Evolutionary conservation across 2,329 filamentous ascomycete genomes (phyloP), one percentile per base, ranked within the genome.

Genomic region (Nemania serpens): DNA sequence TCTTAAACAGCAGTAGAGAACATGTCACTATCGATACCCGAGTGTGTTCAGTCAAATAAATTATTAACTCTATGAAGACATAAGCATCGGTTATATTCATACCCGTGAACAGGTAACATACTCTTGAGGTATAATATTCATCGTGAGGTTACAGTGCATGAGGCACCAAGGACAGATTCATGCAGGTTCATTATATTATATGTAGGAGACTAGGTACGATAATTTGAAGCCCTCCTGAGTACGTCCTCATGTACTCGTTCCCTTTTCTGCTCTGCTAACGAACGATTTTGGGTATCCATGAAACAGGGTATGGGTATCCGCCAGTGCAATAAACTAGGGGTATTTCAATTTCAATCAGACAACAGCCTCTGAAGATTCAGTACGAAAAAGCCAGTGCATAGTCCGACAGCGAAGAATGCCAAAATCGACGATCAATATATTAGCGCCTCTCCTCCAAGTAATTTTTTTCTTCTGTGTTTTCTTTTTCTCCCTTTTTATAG

Each of bases 241-340:
- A 55, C 29, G 34, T 17, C 59, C 54, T 39, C 42, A 18, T 34
- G 47, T 50, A 34, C 25, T 53, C 39, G 51, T 45, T 48, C 17
- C 46, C 15, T 22, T 20, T 22, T 47, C 42, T 39, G 34, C 48
- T 47, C 42, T 39, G 34, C 48, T 66, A 73, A 68, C 65, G 71
- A 69, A 66, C 64, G 70, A 68, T 67, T 53, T 63, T 70, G 68
- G 69, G 70, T 73, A 72, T 73, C 68, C 70, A 67, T 66, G 59
- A 64, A 51, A 62, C 49, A 55, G 37, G 46, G 67, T 67, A 68
- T 67, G 70, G 68, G 66, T 69, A 68, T 68, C 65, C 67, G 61
- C 62, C 25, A 59, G 39, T 41, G 37, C 43, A 56, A 56, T 29
- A 65, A 67, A 49, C 22, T 47, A 55, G 34, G 59, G 55, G 54